These are phyloP conservation scores for Paracorniculantispora psalliotae DNA, from an alignment of 2,329 filamentous ascomycete genomes.

Conservation along the genomic window DNA sequence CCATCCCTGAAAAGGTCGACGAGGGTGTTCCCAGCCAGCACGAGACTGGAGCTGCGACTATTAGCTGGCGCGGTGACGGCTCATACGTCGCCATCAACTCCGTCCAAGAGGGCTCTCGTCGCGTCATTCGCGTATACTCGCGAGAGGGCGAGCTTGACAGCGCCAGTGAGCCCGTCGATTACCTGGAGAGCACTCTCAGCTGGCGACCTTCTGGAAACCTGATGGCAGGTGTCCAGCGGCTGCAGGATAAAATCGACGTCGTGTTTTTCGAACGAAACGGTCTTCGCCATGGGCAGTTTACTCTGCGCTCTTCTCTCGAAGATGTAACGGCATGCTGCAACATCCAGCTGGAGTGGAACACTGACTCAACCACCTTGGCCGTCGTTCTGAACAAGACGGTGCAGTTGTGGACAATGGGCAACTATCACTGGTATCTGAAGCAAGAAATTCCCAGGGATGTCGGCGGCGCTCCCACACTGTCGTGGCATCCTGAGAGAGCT, in stretches of 20 bases:
- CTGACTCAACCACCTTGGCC: slow-evolving; percentile 84
- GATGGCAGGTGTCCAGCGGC: slow-evolving; percentile 76
- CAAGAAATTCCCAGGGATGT: slow-evolving; percentile 62
- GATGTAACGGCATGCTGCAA: slow-evolving; percentile 48
- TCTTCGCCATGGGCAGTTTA: slow-evolving; percentile 92
- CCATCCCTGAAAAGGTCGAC: slow-evolving; percentile 88
- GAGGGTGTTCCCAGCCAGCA: slow-evolving; percentile 67
- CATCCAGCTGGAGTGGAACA: slow-evolving; percentile 78
- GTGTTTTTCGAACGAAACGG: slow-evolving; percentile 97
- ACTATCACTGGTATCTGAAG: slow-evolving; percentile 98
- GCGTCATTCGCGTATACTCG: slow-evolving; percentile 84
- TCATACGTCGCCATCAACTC: slow-evolving; percentile 84
- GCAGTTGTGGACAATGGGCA: slow-evolving; percentile 96
- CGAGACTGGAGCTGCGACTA: slow-evolving; percentile 67
- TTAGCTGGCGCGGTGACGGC: slow-evolving; percentile 94
- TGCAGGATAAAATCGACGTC: slow-evolving; percentile 66
- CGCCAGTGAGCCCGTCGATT: slow-evolving; percentile 90
- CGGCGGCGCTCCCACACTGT: slow-evolving; percentile 30
- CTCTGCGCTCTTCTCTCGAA: slow-evolving; percentile 62
- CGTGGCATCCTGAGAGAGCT: slow-evolving; percentile 85
- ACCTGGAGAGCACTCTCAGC: slow-evolving; percentile 78
- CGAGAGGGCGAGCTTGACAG: slow-evolving; percentile 87
- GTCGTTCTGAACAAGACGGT: slow-evolving; percentile 68
- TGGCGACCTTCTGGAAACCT: slow-evolving; percentile 91
- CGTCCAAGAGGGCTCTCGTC: slow-evolving; percentile 61